Percentiles rank a stretch among this genome's conserved stretches.
phyloP scores from a whole-genome alignment of 768 basidiomycete species.

The Boletus vermiculosoides region DNA sequence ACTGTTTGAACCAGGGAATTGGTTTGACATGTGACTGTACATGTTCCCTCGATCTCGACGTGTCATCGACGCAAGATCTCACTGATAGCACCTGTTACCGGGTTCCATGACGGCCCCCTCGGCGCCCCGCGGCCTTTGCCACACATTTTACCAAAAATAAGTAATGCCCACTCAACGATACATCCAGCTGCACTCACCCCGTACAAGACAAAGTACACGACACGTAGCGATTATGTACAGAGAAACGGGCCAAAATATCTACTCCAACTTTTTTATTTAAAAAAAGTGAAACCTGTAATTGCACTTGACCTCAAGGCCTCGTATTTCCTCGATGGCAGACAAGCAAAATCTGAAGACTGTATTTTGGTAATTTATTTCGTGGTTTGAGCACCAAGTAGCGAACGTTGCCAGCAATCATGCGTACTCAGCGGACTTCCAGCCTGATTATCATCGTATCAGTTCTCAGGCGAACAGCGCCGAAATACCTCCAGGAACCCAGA shows the following conservation, averaged over 20 bases:
- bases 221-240: neutral
- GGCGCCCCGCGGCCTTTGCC: neutral
- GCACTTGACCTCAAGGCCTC: too few species aligned
- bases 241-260: neutral
- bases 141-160: neutral
- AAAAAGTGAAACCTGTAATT: neutral
- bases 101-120: neutral
- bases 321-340: too few species aligned
- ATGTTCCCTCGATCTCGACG: neutral
- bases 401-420: neutral
- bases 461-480: constrained; percentile 1
- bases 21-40: too few species aligned
- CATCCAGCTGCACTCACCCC: neutral
- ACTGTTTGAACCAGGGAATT: too few species aligned
- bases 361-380: neutral
- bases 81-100: neutral
- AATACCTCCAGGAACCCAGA: neutral
- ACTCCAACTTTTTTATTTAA: neutral
- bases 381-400: neutral
- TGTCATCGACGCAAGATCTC: neutral
- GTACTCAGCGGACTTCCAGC: neutral
- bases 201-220: neutral
- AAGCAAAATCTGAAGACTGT: too few species aligned
- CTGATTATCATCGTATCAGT: neutral
- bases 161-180: neutral